These are phyloP conservation scores for Fusarium verrucosum DNA, from an alignment of 2,329 filamentous ascomycete species.

Conservation along the genomic window DNA sequence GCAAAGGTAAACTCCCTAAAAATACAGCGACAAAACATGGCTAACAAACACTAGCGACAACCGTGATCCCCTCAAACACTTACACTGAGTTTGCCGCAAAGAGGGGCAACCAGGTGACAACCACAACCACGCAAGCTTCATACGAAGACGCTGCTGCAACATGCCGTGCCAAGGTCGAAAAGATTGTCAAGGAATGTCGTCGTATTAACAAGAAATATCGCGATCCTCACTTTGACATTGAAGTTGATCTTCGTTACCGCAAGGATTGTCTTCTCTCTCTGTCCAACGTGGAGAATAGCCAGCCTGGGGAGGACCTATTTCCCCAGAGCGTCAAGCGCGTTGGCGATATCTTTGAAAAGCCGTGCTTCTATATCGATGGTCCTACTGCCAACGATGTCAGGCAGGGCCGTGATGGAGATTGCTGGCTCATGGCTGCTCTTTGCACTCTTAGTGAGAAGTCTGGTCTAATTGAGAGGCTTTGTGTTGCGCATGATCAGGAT, in stretches of 20 bases:
- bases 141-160: conserved; percentile 77
- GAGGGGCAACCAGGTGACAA: conserved; percentile 62
- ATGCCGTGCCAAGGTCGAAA: conserved; percentile 71
- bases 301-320: conserved; percentile 48
- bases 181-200: conserved; percentile 72
- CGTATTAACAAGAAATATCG: conserved; percentile 86
- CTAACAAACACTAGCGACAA: conserved; percentile 60
- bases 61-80: conserved; percentile 73
- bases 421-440: conserved; percentile 85
- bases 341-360: conserved; percentile 77
- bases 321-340: conserved; percentile 74
- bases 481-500: conserved; percentile 75
- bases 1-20: conserved; percentile 62
- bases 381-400: conserved; percentile 80
- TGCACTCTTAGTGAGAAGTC: conserved; percentile 79
- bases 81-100: conserved; percentile 69
- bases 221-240: conserved; percentile 87
- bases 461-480: conserved; percentile 76
- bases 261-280: conserved; percentile 61
- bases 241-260: conserved; percentile 70
- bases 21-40: no score
- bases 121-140: conserved; percentile 68
- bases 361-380: conserved; percentile 80
- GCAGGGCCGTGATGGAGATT: conserved; percentile 82
- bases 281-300: conserved; percentile 45